Evolutionary conservation across 345 rosid species (phyloP).

Genomic region (Erodium maritimum): DNA sequence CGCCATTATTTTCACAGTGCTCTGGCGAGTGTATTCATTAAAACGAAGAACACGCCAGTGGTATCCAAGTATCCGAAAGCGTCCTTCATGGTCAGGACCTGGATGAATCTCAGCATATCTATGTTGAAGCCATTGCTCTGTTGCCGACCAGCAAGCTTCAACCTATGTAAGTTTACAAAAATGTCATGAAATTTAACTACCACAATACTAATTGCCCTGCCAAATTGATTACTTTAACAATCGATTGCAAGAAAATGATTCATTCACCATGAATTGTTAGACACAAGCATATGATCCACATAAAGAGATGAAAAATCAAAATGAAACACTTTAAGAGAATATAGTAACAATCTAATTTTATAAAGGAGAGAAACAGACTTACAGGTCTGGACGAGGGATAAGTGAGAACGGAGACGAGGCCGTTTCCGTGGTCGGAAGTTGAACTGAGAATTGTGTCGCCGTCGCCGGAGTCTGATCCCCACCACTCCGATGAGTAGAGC

Average conservation of each 20-base stretch:
- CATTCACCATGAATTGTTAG: no score
- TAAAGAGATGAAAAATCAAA: no score
- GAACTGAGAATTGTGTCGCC: constrained; percentile 35
- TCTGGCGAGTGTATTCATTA: constrained; percentile 70
- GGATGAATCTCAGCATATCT: constrained; percentile 40
- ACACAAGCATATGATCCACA: no score
- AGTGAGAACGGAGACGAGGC: constrained; percentile 64
- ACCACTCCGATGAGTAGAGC: constrained; percentile 79
- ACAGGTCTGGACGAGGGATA: constrained; percentile 77
- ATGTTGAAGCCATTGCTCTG: constrained; percentile 68
- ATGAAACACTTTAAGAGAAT: no score
- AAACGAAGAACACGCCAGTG: constrained; percentile 85
- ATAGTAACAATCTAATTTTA: no score
- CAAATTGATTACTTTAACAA: no score
- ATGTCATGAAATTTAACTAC: neutral
- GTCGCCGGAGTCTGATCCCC: constrained; percentile 38
- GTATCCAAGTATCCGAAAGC: constrained; percentile 61
- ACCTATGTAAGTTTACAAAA: constrained; percentile 27
- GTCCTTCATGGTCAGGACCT: constrained; percentile 12
- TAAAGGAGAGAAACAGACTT: constrained; percentile 22
- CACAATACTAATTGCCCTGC: no score
- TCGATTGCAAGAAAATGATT: no score
- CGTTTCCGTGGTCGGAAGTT: constrained; percentile 54
- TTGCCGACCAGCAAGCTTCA: constrained; percentile 43
- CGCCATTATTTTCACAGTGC: constrained; percentile 84